Evolutionary conservation across 225 moss, liverwort and hornwort genomes (phyloP).

Genomic region (Antitrichia curtipendula): DNA sequence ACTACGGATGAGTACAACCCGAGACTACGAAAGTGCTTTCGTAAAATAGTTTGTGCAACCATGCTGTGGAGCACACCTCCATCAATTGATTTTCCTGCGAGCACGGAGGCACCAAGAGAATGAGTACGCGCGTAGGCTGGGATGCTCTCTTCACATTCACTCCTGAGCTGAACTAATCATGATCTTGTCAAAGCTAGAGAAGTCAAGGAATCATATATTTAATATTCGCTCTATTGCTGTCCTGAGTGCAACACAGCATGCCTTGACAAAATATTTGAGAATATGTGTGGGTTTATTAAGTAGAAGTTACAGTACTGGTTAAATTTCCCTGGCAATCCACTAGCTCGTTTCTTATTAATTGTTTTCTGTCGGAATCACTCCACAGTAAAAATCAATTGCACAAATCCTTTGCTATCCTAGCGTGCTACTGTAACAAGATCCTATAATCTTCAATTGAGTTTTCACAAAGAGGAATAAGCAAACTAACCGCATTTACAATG

Average conservation of each 20-base stretch:
- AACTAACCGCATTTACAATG: conserved; percentile 35
- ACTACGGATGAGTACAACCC: neutral
- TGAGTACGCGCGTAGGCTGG: neutral
- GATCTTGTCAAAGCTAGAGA: neutral
- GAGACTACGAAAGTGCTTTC: neutral
- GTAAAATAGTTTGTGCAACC: neutral
- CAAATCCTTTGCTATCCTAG: neutral
- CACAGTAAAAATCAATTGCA: neutral
- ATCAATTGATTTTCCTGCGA: conserved; percentile 26
- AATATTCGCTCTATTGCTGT: neutral
- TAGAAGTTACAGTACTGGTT: neutral
- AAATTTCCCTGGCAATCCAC: neutral
- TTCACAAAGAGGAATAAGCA: neutral
- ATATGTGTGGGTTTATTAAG: neutral
- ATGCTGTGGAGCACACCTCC: conserved; percentile 2
- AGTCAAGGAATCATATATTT: neutral
- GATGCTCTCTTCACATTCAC: neutral
- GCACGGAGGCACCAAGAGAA: neutral
- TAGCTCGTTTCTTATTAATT: neutral
- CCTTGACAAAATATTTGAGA: neutral
- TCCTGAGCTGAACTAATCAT: neutral
- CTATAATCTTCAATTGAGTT: neutral
- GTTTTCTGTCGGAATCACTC: neutral
- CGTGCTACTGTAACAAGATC: neutral
- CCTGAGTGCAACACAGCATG: neutral